These are phyloP conservation scores for Gossypium turneri DNA, from an alignment of 345 rosid species.

Conservation along the genomic window DNA sequence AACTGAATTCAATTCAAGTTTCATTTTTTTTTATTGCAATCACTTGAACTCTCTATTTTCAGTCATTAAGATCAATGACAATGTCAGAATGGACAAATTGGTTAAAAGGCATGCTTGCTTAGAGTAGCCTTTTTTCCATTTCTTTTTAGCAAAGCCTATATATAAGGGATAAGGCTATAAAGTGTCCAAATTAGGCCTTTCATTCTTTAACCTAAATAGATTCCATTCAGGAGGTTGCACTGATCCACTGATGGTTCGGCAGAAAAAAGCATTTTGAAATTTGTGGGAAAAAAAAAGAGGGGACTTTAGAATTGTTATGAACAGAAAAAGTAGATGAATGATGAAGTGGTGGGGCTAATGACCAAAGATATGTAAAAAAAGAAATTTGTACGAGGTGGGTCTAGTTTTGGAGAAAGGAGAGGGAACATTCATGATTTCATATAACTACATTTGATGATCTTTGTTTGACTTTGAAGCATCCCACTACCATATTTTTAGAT, in stretches of 20 bases:
- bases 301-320: not conserved
- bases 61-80: no score
- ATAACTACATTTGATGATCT: not conserved
- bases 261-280: not conserved
- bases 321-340: constrained; percentile 4
- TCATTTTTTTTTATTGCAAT: not conserved
- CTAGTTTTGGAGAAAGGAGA: not conserved
- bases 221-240: not conserved
- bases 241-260: not conserved
- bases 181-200: not conserved
- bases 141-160: not conserved
- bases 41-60: not conserved
- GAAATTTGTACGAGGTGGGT: constrained; percentile 1
- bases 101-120: no score
- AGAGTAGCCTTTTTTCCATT: not conserved
- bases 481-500: not conserved
- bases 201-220: not conserved
- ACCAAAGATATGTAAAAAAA: not conserved
- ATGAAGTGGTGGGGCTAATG: constrained; percentile 15
- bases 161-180: not conserved
- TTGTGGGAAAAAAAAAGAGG: not conserved
- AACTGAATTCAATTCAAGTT: not conserved
- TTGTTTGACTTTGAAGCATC: constrained; percentile 14
- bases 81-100: no score
- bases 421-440: constrained; percentile 18